phyloP scores from a whole-genome alignment of 2,329 filamentous ascomycete species.

The Cladosporium phlei region DNA sequence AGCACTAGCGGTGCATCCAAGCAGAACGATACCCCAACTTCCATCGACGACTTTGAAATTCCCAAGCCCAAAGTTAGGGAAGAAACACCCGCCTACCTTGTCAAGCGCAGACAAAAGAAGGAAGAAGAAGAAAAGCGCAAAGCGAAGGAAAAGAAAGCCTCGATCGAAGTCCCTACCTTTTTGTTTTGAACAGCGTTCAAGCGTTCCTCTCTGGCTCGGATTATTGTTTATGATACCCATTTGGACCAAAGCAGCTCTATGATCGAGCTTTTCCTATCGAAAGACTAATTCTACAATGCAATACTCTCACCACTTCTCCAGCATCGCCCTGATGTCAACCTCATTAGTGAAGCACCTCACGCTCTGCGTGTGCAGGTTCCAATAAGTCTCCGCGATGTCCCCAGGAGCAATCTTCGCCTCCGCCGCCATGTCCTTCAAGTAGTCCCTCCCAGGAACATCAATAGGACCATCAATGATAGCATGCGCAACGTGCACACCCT shows the following conservation, averaged over 20 bases:
- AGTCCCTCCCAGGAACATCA: constrained; percentile 69
- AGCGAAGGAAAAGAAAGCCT: constrained; percentile 22
- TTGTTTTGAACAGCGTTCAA: constrained; percentile 31
- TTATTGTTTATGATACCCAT: not conserved
- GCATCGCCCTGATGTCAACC: constrained; percentile 71
- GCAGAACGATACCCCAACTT: not conserved
- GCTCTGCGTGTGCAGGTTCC: constrained; percentile 76
- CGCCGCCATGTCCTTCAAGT: constrained; percentile 49
- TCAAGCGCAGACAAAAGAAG: constrained; percentile 27
- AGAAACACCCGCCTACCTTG: constrained; percentile 14
- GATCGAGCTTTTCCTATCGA: too few relatives aligned
- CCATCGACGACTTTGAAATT: not conserved
- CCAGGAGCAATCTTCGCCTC: constrained; percentile 70
- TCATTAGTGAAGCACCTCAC: constrained; percentile 76
- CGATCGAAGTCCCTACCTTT: constrained; percentile 41
- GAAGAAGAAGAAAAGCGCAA: constrained; percentile 24
- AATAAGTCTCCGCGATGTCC: constrained; percentile 85
- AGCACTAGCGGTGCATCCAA: too few relatives aligned
- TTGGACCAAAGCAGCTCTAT: too few relatives aligned
- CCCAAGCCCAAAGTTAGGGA: constrained; percentile 12
- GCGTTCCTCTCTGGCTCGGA: too few relatives aligned
- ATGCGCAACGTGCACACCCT: constrained; percentile 79
- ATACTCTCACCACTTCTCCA: constrained; percentile 69
- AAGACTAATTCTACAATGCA: too few relatives aligned
- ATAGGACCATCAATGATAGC: constrained; percentile 81